Evolutionary conservation across 345 rosid species (phyloP), one percentile per base, ranked within the genome.

Genomic region (Hibiscus tridactylites): DNA sequence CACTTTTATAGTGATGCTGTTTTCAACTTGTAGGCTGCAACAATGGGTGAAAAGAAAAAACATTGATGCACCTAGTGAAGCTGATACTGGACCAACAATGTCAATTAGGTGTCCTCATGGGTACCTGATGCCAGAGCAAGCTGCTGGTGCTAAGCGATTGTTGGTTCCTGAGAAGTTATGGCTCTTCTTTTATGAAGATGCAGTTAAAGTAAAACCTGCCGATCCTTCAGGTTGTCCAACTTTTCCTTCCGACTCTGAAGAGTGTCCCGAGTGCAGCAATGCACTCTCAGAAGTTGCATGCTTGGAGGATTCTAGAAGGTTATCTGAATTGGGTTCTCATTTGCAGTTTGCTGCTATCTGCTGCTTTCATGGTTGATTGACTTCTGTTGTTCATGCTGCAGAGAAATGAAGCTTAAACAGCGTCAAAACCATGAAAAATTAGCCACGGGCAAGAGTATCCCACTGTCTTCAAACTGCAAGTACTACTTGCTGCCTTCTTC

Each of bases 11-110:
- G 61, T 76, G 57, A 73, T 56, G 44, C 24, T 71, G 2, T 24
- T 73, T 58, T 50, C 29, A 50, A 24, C 76, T 67, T 84, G 70
- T 79, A 95, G 99, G 99, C 83, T 95, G 81, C 97, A 95, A 63
- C 97, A 92, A 69, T 95, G 99, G 99, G 76, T 85, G 42, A 92
- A 88, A 83, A 88, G 99, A 77, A 95, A 90, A 87, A 89, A 86
- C 81, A 75, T 86, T 68, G 97, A 95, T 80, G 89, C 97, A 67
- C 97, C 99, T 47, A 81, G 81, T 80, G 99, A 92, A 84, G 93
- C 89, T 65, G 99, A 95, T 84, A 86, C 86, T 7, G 96, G 90
- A 17, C 97, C 99, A 71, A 88, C 97, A 57, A 81, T 37, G 80
- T 81, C 88, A 72, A 87, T 95, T 61, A 83, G 77, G 63, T 95